Percentiles rank a stretch among this genome's conserved stretches.
Evolutionary conservation across 2,329 filamentous ascomycete genomes (phyloP).

Genomic region (Phyllosticta ampelicida): DNA sequence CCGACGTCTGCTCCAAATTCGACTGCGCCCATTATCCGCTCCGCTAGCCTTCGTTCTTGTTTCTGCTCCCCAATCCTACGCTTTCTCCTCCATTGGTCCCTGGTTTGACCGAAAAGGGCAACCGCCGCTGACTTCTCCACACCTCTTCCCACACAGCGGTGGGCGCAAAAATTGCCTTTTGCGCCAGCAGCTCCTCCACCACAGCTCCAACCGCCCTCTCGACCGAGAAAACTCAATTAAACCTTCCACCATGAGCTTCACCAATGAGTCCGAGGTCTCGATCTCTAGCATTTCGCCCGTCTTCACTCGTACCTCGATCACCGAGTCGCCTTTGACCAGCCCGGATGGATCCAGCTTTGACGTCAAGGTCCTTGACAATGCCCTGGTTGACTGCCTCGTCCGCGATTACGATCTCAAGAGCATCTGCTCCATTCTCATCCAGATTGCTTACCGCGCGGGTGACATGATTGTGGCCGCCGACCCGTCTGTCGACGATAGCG

Average conservation of each 20-base stretch:
- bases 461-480: slow-evolving; percentile 25
- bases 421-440: neutral
- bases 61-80: neutral
- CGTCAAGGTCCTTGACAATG: neutral
- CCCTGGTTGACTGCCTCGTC: neutral
- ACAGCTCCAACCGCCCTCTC: neutral
- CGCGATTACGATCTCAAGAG: neutral
- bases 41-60: neutral
- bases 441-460: slow-evolving; percentile 20
- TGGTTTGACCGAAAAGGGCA: neutral
- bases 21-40: neutral
- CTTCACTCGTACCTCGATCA: neutral
- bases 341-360: slow-evolving; percentile 2
- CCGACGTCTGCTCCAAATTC: neutral
- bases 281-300: neutral
- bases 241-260: neutral
- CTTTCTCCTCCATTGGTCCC: neutral
- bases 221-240: neutral
- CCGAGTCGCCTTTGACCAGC: neutral
- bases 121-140: neutral
- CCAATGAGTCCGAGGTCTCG: slow-evolving; percentile 1
- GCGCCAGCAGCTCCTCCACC: neutral
- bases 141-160: neutral
- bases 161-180: neutral
- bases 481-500: slow-evolving; percentile 16